Conservation (phyloP, 192 early-diverging fungal genomes). For the Haplosporangium gracile region DNA sequence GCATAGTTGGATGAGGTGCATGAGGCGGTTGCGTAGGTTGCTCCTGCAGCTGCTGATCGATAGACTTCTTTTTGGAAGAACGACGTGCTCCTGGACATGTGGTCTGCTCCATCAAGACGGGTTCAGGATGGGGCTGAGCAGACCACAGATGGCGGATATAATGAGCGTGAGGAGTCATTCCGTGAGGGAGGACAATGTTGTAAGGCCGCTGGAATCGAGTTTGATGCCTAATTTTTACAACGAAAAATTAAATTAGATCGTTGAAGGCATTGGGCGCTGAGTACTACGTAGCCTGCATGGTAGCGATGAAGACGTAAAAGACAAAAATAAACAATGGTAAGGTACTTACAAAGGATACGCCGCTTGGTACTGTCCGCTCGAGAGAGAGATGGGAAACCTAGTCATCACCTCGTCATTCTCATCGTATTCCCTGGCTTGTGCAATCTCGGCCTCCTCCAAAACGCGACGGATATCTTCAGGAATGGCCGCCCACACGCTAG, state of each 20-base stretch:
- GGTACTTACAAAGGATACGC: conserved; percentile 62
- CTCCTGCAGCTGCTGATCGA: conserved; percentile 14
- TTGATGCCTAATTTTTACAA: conserved; percentile 32
- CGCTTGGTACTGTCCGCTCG: conserved; percentile 65
- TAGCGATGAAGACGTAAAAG: background rate
- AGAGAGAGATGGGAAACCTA: conserved; percentile 65
- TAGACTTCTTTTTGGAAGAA: background rate
- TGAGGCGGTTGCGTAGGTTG: conserved; percentile 10
- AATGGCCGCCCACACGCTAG: conserved; percentile 54
- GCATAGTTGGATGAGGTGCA: background rate
- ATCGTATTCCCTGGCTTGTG: conserved; percentile 5
- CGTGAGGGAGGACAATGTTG: conserved; percentile 33
- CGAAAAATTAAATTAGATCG: background rate
- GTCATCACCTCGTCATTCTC: conserved; percentile 46
- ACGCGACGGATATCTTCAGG: conserved; percentile 55
- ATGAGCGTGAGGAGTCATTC: conserved; percentile 40
- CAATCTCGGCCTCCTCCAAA: conserved; percentile 30
- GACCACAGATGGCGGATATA: conserved; percentile 50
- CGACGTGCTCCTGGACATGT: background rate
- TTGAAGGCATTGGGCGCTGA: background rate
- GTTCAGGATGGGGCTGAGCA: conserved; percentile 17
- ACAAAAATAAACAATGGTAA: background rate
- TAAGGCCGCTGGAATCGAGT: conserved; percentile 45
- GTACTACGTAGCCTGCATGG: background rate
- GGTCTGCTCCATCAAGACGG: background rate